Conservation (phyloP, 306 rosid genomes). For the Quercus mongolica region DNA sequence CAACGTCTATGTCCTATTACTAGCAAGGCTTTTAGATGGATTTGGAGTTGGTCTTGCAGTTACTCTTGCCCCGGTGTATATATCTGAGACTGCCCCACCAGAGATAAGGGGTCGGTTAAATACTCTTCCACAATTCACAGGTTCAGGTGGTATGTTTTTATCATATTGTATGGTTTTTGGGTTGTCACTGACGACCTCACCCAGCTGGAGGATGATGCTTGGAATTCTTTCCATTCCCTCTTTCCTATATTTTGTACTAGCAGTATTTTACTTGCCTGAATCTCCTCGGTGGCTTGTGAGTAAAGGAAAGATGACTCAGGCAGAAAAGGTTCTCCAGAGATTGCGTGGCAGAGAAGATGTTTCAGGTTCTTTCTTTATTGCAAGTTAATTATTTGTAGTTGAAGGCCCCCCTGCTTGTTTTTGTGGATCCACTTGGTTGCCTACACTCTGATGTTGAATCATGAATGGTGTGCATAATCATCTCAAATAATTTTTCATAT, state of each 20-base stretch:
- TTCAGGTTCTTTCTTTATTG: slow-evolving; percentile 48
- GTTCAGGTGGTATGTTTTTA: slow-evolving; percentile 79
- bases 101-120: slow-evolving; percentile 74
- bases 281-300: slow-evolving; percentile 93
- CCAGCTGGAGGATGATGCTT: slow-evolving; percentile 79
- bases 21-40: slow-evolving; percentile 73
- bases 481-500: not conserved
- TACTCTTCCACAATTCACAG: slow-evolving; percentile 82
- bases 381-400: not conserved
- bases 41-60: slow-evolving; percentile 88
- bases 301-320: slow-evolving; percentile 78
- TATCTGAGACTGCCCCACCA: slow-evolving; percentile 88
- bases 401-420: not conserved
- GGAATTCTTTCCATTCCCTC: slow-evolving; percentile 75
- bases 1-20: slow-evolving; percentile 58
- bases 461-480: not conserved
- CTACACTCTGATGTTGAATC: not conserved
- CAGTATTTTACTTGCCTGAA: slow-evolving; percentile 77
- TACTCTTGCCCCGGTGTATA: slow-evolving; percentile 67
- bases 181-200: slow-evolving; percentile 52
- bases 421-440: not conserved
- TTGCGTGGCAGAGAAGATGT: slow-evolving; percentile 84
- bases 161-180: slow-evolving; percentile 73
- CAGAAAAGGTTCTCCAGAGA: slow-evolving; percentile 65
- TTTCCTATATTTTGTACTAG: slow-evolving; percentile 45